These are phyloP conservation scores for Ogataea polymorpha DNA, from an alignment of 805 yeast genomes.

Conservation along the genomic window DNA sequence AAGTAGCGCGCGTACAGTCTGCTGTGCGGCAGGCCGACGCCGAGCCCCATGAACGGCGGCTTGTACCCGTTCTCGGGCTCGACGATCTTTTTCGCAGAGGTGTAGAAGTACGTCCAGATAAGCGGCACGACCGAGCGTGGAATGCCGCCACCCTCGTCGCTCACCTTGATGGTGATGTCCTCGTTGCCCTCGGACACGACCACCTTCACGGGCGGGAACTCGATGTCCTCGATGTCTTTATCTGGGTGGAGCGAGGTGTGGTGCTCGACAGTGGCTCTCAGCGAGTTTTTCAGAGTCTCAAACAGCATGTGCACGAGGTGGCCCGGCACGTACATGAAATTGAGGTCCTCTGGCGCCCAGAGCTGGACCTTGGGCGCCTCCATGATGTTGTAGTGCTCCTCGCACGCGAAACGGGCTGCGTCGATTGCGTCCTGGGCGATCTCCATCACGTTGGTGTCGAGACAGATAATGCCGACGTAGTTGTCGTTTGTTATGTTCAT, in stretches of 20 bases:
- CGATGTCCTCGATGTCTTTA: conserved; percentile 54
- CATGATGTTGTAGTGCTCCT: conserved; percentile 81
- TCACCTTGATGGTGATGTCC: conserved; percentile 84
- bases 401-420: conserved; percentile 86
- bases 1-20: conserved; percentile 84
- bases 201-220: conserved; percentile 80
- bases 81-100: conserved; percentile 75
- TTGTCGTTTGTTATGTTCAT: conserved; percentile 48
- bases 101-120: conserved; percentile 89
- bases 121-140: conserved; percentile 79
- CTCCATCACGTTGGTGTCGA: conserved; percentile 78
- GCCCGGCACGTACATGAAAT: conserved; percentile 90
- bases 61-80: conserved; percentile 37
- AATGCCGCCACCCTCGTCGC: conserved; percentile 94
- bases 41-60: conserved; percentile 94
- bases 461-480: conserved; percentile 86
- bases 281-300: conserved; percentile 81
- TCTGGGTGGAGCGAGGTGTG: conserved; percentile 56
- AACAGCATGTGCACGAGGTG: conserved; percentile 88
- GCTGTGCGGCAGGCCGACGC: conserved; percentile 86
- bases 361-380: conserved; percentile 84
- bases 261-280: conserved; percentile 85
- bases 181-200: conserved; percentile 87
- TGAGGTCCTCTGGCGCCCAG: conserved; percentile 71
- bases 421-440: conserved; percentile 86